Evolutionary conservation across 148 eudicot species (phyloP).

Genomic region (Camellia sinensis): DNA sequence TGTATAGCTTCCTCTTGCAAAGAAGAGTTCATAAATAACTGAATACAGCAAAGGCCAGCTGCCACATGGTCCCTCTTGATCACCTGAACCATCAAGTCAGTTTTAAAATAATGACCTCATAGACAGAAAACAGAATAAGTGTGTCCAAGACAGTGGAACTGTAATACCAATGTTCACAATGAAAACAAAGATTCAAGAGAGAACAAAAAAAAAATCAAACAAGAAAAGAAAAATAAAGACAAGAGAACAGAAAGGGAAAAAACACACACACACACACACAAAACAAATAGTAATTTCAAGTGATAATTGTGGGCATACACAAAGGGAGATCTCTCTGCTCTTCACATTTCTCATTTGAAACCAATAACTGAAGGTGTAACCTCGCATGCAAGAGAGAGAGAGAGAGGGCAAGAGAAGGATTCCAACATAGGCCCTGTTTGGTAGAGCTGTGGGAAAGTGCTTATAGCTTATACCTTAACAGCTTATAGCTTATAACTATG

Average conservation of each 20-base stretch:
- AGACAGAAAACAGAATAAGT: not conserved
- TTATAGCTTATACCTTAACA: no score
- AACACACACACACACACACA: not conserved
- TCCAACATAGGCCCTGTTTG: no score
- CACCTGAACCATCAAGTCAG: slow-evolving; percentile 53
- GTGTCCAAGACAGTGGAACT: not conserved
- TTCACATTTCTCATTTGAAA: not conserved
- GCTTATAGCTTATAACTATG: no score
- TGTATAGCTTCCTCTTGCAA: slow-evolving; percentile 80
- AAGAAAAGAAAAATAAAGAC: no score
- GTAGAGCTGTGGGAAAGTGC: no score
- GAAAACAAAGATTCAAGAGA: not conserved
- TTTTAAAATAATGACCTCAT: slow-evolving; percentile 10
- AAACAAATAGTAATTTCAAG: not conserved
- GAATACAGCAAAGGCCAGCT: slow-evolving; percentile 98
- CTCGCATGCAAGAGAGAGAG: not conserved
- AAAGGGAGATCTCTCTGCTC: not conserved
- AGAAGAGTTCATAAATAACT: slow-evolving; percentile 89
- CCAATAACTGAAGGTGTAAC: not conserved
- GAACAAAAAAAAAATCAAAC: no score
- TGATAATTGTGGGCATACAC: not conserved
- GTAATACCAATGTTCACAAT: not conserved
- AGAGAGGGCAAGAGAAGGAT: not conserved
- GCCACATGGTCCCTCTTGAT: slow-evolving; percentile 93
- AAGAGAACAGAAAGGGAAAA: no score